Base-by-base conservation (phyloP, 2,329 filamentous ascomycete genomes). In the Fusarium bulbicola region DNA sequence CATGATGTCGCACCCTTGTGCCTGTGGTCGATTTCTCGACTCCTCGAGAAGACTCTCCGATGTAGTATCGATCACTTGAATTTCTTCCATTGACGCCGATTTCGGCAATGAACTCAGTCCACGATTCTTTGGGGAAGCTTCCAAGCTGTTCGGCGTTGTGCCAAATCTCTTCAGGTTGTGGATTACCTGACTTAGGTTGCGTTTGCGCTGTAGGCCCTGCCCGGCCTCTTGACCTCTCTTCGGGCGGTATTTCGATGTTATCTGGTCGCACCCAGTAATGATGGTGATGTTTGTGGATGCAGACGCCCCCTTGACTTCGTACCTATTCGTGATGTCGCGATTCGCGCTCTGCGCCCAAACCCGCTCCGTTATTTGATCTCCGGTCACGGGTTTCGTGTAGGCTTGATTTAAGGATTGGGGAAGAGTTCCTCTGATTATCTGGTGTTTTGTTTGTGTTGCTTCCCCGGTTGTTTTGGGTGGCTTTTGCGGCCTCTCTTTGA, bases 251-350 rank as follows among this genome's bases (percentile, higher is more conserved):
- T 13, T 75, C 61, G 66, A 78, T 68, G 24, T 50, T 60, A 26
- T 65, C 78, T 42, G 84, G 81, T 63, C 82, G 81, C 71, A 86
- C 69, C 88, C 88, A 90, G 82, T 90, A 90, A 81, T 90, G 88
- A 79, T 90, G 88, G 75, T 91, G 88, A 75, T 91, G 89, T 72
- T 86, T 88, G 78, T 90, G 88, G 65, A 89, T 73, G 74, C 88
- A 89, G 72, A 87, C 76, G 69, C 75, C 42, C 26, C 71, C 74
- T 56, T 73, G 60, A 64, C 67, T 57, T 77, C 61, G 56, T 72
- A 60, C 52, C 71, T 79, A 57, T 66, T 68, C 45, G 54, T 72
- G 58, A 74, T 77, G 58, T 75, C 73, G 61, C 54, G 63, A 24
- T 77, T 72, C 26, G 72, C 62, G 32, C 61, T 74, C 47, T 77